phyloP scores from a whole-genome alignment of 2,329 filamentous ascomycete species.

The Endocalyx cinctus region DNA sequence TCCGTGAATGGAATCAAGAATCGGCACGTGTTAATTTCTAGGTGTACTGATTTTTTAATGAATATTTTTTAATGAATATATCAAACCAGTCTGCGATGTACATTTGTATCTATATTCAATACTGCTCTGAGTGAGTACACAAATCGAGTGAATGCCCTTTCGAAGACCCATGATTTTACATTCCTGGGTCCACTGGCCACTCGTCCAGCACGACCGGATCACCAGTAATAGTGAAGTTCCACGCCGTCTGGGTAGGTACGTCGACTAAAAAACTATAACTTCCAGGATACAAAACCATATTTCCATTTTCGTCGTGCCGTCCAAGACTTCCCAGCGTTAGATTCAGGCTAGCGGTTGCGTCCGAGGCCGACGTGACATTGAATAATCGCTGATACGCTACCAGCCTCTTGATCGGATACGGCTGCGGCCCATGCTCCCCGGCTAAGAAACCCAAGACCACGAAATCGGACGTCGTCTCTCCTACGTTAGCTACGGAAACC shows the following conservation, averaged over 20 bases:
- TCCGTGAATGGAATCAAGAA: too few relatives aligned
- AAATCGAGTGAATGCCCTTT: too few relatives aligned
- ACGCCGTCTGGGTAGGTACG: conserved; percentile 28
- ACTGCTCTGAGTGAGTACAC: too few relatives aligned
- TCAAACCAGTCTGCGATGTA: too few relatives aligned
- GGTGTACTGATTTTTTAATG: too few relatives aligned
- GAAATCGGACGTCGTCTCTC: conserved; percentile 37
- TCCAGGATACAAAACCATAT: conserved; percentile 42
- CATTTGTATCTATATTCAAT: too few relatives aligned
- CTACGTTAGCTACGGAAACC: conserved; percentile 37
- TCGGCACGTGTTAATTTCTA: too few relatives aligned
- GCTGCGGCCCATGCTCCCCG: conserved; percentile 32
- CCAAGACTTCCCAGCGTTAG: conserved; percentile 40
- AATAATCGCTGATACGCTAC: conserved; percentile 37
- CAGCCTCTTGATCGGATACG: conserved; percentile 41
- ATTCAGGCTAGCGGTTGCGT: conserved; percentile 28
- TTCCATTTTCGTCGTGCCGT: conserved; percentile 37
- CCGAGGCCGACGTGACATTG: conserved; percentile 15
- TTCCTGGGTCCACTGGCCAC: conserved; percentile 25
- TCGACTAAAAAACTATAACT: conserved; percentile 37
- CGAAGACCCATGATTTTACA: too few relatives aligned
- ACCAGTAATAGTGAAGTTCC: conserved; percentile 38
- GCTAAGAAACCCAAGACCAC: conserved; percentile 38
- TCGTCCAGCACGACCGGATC: conserved; percentile 27
- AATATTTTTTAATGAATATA: too few relatives aligned